phyloP scores from a whole-genome alignment of 331 rosid genomes.

The Cydonia oblonga region DNA sequence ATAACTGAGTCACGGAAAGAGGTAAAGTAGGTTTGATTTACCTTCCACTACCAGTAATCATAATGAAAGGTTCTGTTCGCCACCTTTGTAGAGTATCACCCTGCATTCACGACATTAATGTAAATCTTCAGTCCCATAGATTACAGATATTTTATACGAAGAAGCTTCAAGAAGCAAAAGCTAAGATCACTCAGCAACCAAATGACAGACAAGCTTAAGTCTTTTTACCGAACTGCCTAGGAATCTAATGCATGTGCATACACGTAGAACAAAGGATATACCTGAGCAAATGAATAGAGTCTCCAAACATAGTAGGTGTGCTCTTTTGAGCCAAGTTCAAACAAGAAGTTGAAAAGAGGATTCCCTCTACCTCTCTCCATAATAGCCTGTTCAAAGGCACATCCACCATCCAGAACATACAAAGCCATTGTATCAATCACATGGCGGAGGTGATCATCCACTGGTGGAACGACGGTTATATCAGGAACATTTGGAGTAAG shows the following conservation, averaged over 20 bases:
- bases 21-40: constrained; percentile 9
- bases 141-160: not conserved
- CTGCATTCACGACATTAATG: constrained; percentile 31
- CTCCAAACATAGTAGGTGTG: constrained; percentile 99
- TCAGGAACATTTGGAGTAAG: constrained; percentile 97
- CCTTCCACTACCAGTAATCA: constrained; percentile 99
- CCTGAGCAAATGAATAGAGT: constrained; percentile 99
- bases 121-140: not conserved
- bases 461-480: constrained; percentile 78
- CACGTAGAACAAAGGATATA: constrained; percentile 15
- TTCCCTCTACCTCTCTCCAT: constrained; percentile 99
- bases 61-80: constrained; percentile 96
- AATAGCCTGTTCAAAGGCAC: constrained; percentile 96
- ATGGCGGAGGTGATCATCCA: constrained; percentile 81
- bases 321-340: constrained; percentile 95
- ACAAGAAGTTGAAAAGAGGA: constrained; percentile 86
- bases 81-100: constrained; percentile 99
- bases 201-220: not conserved
- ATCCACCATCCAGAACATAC: constrained; percentile 89
- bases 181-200: not conserved
- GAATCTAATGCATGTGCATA: not conserved
- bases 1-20: not conserved
- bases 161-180: not conserved
- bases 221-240: not conserved
- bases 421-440: constrained; percentile 96